phyloP scores from a whole-genome alignment of 2,329 filamentous ascomycete species.

The Paramyrothecium sp. region DNA sequence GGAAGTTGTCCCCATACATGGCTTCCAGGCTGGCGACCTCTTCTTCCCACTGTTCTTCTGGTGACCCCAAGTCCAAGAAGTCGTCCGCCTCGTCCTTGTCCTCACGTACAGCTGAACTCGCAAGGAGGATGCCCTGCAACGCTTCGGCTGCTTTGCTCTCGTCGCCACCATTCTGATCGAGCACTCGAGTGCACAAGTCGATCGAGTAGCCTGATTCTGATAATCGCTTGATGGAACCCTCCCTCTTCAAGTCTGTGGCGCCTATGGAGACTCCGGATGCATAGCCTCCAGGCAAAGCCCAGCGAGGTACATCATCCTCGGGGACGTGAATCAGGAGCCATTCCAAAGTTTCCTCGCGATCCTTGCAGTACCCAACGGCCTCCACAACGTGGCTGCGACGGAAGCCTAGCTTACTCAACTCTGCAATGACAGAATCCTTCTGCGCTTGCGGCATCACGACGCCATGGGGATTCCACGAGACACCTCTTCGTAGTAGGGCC shows the following conservation, averaged over 20 bases:
- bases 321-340: constrained; percentile 97
- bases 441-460: constrained; percentile 61
- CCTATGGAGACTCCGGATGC: constrained; percentile 86
- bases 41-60: constrained; percentile 74
- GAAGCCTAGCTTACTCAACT: constrained; percentile 79
- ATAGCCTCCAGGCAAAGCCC: constrained; percentile 91
- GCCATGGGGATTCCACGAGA: constrained; percentile 83
- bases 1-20: constrained; percentile 77
- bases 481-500: constrained; percentile 71
- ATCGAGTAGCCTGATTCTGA: constrained; percentile 79
- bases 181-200: constrained; percentile 77
- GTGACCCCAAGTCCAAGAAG: constrained; percentile 47
- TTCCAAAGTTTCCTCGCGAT: constrained; percentile 87
- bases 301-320: constrained; percentile 90
- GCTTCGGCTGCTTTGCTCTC: constrained; percentile 76
- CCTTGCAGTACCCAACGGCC: constrained; percentile 82
- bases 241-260: constrained; percentile 75
- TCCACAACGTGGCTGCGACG: constrained; percentile 87
- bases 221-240: constrained; percentile 80
- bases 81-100: constrained; percentile 29
- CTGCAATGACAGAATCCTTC: constrained; percentile 63
- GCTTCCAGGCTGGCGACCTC: constrained; percentile 82
- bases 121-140: constrained; percentile 60
- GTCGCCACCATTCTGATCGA: constrained; percentile 68
- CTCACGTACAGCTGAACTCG: constrained; percentile 8